Evolutionary conservation across 2,329 filamentous ascomycete genomes (phyloP), one percentile per base, ranked within the genome.

Genomic region (Epichloe festucae): DNA sequence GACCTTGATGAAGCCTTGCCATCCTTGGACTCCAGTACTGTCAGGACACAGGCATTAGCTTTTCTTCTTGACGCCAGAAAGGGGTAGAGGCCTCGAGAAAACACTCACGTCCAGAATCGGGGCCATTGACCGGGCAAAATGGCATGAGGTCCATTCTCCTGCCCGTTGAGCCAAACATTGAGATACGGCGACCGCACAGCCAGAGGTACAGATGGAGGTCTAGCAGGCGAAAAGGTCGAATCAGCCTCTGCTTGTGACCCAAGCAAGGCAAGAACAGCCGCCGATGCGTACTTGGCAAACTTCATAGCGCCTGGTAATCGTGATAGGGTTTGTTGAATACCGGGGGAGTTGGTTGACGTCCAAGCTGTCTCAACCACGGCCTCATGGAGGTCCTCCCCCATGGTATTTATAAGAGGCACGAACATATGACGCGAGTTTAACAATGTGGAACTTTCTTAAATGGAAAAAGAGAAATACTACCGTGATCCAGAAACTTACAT

Each of bases 121-220:
- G 84, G 77, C 83, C 83, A 89, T 60, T 80, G 67, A 2, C 84
- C 84, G 0, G 84, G 77, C 34, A 89, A 72, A 53, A 84, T 77
- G 1, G 82, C 83, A 36, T 81, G 81, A 60, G 83, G 79, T 10
- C 78, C 76, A 21, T 76, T 78, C 62, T 81, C 73, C 31, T 70
- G 77, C 1, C 81, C 81, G 52, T 77, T 68, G 42, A 84, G 72
- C 83, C 84, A 88, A 14, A 81, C 78, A 62, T 79, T 88, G 15
- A 90, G 67, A 58, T 90, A 91, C 0, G 87, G 87, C 10, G 81
- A 84, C 55, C 79, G 81, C 44, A 90, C 86, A 43, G 85, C 85
- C 36, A 91, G 67, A 12, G 87, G 86, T 31, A 86, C 72, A 1
- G 84, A 76, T 15, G 84, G 84, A 42, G 84, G 83, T 6, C 81